Percentiles rank a stretch among this genome's conserved stretches.
phyloP scores from a whole-genome alignment of 768 basidiomycete genomes.

The Mycena crocata region DNA sequence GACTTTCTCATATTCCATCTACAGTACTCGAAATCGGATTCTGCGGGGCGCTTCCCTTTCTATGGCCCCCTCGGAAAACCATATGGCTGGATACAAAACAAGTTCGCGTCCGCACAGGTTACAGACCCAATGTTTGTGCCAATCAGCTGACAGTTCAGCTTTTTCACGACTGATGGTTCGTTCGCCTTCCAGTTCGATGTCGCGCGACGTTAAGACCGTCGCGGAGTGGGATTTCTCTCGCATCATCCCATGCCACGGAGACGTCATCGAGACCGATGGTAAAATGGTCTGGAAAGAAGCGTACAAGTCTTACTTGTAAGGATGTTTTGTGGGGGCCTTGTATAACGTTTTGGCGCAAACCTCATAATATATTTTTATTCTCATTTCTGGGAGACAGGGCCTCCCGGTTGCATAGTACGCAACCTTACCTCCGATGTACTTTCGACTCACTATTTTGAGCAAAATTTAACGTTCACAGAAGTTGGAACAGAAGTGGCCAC shows the following conservation, averaged over 20 bases:
- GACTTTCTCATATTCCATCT: neutral
- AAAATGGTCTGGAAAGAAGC: constrained; percentile 52
- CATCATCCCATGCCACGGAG: constrained; percentile 80
- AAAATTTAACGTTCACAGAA: too few species aligned
- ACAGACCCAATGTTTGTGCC: constrained; percentile 54
- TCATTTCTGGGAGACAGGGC: too few species aligned
- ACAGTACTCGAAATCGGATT: constrained; percentile 56
- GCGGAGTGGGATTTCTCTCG: constrained; percentile 79
- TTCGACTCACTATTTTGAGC: too few species aligned
- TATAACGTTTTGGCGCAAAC: too few species aligned
- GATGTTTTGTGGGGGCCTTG: too few species aligned
- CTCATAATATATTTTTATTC: too few species aligned
- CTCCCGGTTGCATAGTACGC: too few species aligned
- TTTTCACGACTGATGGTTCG: too few species aligned
- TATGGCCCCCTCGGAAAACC: constrained; percentile 47
- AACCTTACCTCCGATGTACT: too few species aligned
- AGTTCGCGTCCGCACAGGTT: constrained; percentile 44
- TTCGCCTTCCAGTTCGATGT: constrained; percentile 69
- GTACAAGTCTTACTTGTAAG: constrained; percentile 29
- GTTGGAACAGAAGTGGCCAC: too few species aligned
- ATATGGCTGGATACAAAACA: constrained; percentile 48
- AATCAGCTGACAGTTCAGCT: neutral
- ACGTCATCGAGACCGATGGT: constrained; percentile 63
- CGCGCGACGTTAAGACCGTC: constrained; percentile 73
- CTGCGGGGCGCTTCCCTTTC: constrained; percentile 37